A percentile compares a stretch with the other conserved stretches of the same genome.
phyloP scores from a whole-genome alignment of 257 asterid genomes.

The Penstemon davidsonii region DNA sequence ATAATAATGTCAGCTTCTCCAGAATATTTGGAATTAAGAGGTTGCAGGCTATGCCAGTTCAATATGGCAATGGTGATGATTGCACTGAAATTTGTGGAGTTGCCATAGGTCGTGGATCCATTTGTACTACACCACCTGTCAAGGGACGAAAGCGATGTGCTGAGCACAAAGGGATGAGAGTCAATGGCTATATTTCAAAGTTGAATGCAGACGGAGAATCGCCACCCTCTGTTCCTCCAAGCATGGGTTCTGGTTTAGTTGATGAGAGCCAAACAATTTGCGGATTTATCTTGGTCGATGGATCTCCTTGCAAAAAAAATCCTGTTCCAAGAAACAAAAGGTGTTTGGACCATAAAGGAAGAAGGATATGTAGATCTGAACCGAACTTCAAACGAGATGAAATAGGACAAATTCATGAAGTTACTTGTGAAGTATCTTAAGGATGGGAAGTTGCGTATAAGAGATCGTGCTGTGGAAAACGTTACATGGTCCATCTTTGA shows the following conservation, averaged over 20 bases:
- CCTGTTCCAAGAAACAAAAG: slow-evolving; percentile 35
- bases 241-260: not conserved
- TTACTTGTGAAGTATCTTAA: too few species aligned
- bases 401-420: not conserved
- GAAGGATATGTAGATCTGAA: slow-evolving; percentile 9
- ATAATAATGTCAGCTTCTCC: slow-evolving; percentile 32
- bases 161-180: slow-evolving; percentile 86
- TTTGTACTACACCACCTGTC: slow-evolving; percentile 62
- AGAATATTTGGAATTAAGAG: slow-evolving; percentile 58
- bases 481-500: too few species aligned
- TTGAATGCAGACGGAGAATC: slow-evolving; percentile 20
- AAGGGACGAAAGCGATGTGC: slow-evolving; percentile 76
- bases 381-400: not conserved
- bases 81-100: slow-evolving; percentile 60
- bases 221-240: slow-evolving; percentile 12
- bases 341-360: slow-evolving; percentile 39
- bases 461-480: too few species aligned
- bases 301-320: slow-evolving; percentile 31
- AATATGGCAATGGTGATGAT: slow-evolving; percentile 22
- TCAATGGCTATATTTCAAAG: slow-evolving; percentile 48
- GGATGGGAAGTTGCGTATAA: too few species aligned
- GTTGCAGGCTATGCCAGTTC: slow-evolving; percentile 39
- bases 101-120: slow-evolving; percentile 58
- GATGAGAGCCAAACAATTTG: slow-evolving; percentile 15
- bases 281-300: slow-evolving; percentile 44